Conservation (phyloP, 169 alveolate genomes). For the Plasmodium fragile region DNA sequence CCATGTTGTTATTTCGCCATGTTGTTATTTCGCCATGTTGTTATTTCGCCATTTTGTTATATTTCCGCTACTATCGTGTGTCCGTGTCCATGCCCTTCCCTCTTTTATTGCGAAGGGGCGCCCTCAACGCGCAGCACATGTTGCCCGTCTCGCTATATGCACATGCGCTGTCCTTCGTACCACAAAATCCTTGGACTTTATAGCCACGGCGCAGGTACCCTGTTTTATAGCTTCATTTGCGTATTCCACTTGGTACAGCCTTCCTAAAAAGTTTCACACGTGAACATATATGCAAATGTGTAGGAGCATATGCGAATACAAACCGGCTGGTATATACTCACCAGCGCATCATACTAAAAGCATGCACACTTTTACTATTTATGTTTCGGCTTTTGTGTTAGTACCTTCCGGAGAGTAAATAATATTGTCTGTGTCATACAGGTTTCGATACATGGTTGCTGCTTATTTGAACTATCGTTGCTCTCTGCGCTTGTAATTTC, state of each 20-base stretch:
- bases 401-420: slow-evolving; percentile 95
- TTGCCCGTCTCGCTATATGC: not conserved
- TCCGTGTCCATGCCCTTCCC: not conserved
- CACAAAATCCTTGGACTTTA: slow-evolving; percentile 91
- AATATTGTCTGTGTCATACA: slow-evolving; percentile 94
- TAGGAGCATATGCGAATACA: not conserved
- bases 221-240: slow-evolving; percentile 98
- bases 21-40: not conserved
- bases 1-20: not conserved
- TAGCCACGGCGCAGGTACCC: slow-evolving; percentile 95
- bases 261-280: slow-evolving; percentile 77
- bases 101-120: not conserved
- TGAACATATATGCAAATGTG: slow-evolving; percentile 2
- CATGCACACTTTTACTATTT: slow-evolving; percentile 8
- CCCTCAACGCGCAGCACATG: not conserved
- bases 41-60: not conserved
- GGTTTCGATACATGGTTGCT: slow-evolving; percentile 92
- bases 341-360: not conserved
- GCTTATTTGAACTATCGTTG: not conserved
- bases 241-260: slow-evolving; percentile 96
- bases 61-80: not conserved
- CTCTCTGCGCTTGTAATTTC: not conserved
- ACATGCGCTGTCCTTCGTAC: slow-evolving; percentile 77
- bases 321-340: not conserved
- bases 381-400: slow-evolving; percentile 67